A percentile compares a stretch with the other conserved stretches of the same genome.
Conservation (phyloP, 139 green algal species). For the Ettlia oleoabundans region DNA sequence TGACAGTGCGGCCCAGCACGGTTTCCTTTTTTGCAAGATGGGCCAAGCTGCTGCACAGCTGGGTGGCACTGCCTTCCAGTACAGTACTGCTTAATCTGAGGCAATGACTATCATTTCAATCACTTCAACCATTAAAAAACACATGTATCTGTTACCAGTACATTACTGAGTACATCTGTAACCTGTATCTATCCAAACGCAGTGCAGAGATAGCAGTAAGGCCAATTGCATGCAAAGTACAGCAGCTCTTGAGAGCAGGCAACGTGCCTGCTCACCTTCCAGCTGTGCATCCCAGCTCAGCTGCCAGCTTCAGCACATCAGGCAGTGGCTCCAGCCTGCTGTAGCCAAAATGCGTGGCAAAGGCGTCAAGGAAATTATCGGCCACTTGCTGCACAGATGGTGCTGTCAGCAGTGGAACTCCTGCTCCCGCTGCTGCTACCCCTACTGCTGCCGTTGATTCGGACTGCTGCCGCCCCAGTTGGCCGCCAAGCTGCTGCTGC, state of each 20-base stretch:
- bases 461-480: background rate
- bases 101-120: too few relatives aligned
- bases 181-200: too few relatives aligned
- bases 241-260: too few relatives aligned
- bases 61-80: too few relatives aligned
- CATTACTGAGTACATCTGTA: too few relatives aligned
- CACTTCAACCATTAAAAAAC: too few relatives aligned
- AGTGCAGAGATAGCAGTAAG: too few relatives aligned
- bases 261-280: background rate
- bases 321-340: constrained; percentile 1
- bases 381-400: constrained; percentile 23
- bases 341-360: constrained; percentile 27
- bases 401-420: background rate
- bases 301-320: constrained; percentile 15
- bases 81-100: too few relatives aligned
- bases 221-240: too few relatives aligned
- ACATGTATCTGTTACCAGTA: too few relatives aligned
- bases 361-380: background rate
- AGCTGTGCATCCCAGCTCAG: background rate
- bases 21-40: too few relatives aligned
- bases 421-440: background rate
- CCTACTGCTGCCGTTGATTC: background rate
- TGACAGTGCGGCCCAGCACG: background rate
- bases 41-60: too few relatives aligned
- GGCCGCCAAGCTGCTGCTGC: constrained; percentile 8